Base-by-base conservation (phyloP, 345 rosid genomes). In the Anacardium occidentale region DNA sequence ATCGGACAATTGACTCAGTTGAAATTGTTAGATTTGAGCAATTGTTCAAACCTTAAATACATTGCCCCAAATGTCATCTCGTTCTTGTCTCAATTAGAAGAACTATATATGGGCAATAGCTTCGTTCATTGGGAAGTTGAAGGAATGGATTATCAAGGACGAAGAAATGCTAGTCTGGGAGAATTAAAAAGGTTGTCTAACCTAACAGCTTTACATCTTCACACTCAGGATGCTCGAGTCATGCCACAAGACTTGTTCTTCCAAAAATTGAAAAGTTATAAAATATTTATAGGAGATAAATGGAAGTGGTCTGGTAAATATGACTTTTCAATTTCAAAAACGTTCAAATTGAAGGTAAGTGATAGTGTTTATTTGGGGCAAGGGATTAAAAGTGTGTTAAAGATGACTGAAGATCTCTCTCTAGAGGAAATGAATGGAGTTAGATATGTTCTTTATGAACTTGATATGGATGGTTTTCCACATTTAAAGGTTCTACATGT, bases 111-210 rank as follows among this genome's bases (percentile, higher is more conserved):
- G 66, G 50, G 44, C 3, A 21, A 55, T 4, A 68, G 72, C 51
- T 71, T 75, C 44, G 51, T 26, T 18, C n/a, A 37, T 0, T 82
- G 85, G 85, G 80, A 74, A 5, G 8, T 3, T 29, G 65, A 61
- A 17, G 66, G 52, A 11, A 15, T 22, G 29, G 24, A 9, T 15
- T 9, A 12, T 47, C 51, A 47, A 47, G 51, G 14, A 10, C 26
- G 2, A n/a, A 25, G 26, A 0, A 78, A 60, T 66, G 80, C 76
- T 10, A 76, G 70, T 45, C 61, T 82, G 2, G 26, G 0, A 11
- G 82, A 79, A 45, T 68, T 82, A 22, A 74, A 66, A 50, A 8
- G 12, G 1, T 26, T 82, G 80, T 4, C 74, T 29, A 7, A 5
- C 8, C 32, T 82, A 0, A 71, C 18, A 29, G 21, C 52, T 34